Evolutionary conservation across 2,329 filamentous ascomycete species (phyloP).

Genomic region (Fusarium sp.): DNA sequence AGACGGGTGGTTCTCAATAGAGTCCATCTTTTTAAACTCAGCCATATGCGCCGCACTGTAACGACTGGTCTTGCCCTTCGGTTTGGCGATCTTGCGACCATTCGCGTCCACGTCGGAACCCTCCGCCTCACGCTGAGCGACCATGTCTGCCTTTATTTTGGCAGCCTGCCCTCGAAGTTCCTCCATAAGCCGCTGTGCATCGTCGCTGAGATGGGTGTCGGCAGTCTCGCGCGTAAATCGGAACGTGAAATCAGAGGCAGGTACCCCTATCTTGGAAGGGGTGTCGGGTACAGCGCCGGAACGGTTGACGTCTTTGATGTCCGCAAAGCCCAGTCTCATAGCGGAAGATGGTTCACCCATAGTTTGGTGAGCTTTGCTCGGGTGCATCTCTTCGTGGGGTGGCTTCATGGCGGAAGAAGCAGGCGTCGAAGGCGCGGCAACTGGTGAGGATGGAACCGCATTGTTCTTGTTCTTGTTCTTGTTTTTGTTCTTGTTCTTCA

Average conservation of each 20-base stretch:
- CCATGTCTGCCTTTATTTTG: slow-evolving; percentile 77
- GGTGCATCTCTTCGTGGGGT: slow-evolving; percentile 88
- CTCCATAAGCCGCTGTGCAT: slow-evolving; percentile 71
- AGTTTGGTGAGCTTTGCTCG: slow-evolving; percentile 82
- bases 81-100: slow-evolving; percentile 80
- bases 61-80: slow-evolving; percentile 81
- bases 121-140: slow-evolving; percentile 71
- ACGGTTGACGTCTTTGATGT: slow-evolving; percentile 68
- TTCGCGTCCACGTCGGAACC: slow-evolving; percentile 57
- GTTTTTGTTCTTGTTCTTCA: slow-evolving; percentile 42
- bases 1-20: slow-evolving; percentile 88
- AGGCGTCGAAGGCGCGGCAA: slow-evolving; percentile 67
- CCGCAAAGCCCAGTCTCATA: slow-evolving; percentile 83
- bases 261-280: slow-evolving; percentile 70
- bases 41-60: slow-evolving; percentile 89
- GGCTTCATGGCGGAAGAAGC: slow-evolving; percentile 77
- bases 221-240: slow-evolving; percentile 69
- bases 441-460: slow-evolving; percentile 54
- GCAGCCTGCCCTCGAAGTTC: slow-evolving; percentile 80
- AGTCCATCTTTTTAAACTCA: slow-evolving; percentile 98
- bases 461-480: slow-evolving; percentile 49
- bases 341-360: slow-evolving; percentile 84
- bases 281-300: slow-evolving; percentile 65
- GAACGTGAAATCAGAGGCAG: slow-evolving; percentile 76
- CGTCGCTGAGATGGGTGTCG: slow-evolving; percentile 70